Evolutionary conservation across 495 filamentous ascomycete genomes (phyloP).

Genomic region (Echria macrotheca): DNA sequence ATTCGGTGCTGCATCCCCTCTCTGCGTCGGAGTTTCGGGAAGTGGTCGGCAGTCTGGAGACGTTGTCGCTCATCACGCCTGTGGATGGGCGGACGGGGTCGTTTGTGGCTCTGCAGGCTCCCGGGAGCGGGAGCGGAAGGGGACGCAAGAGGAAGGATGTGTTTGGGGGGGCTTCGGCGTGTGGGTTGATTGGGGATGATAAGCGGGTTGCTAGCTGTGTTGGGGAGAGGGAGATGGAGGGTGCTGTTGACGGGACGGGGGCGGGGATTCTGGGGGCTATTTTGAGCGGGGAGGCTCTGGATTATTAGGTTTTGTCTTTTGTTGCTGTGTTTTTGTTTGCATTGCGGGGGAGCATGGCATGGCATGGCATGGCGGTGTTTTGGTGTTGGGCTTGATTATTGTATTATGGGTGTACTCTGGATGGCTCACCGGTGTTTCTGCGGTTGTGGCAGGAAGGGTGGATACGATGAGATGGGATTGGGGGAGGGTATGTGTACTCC

Average conservation of each 20-base stretch:
- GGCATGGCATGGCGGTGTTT: constrained; percentile 8
- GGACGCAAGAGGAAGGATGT: constrained; percentile 25
- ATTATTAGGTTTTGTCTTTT: constrained; percentile 13
- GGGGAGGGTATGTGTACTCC: too few relatives aligned
- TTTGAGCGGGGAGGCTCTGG: constrained; percentile 46
- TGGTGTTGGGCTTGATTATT: too few relatives aligned
- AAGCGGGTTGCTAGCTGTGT: constrained; percentile 71
- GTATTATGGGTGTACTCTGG: too few relatives aligned
- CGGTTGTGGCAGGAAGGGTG: too few relatives aligned
- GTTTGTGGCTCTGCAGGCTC: constrained; percentile 46
- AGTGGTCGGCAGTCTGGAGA: constrained; percentile 84
- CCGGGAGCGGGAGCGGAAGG: constrained; percentile 6
- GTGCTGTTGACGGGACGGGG: constrained; percentile 60
- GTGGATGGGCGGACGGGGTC: constrained; percentile 68
- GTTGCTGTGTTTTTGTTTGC: not conserved
- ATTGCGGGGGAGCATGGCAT: constrained; percentile 11
- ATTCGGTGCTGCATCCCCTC: constrained; percentile 79
- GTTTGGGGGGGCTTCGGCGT: constrained; percentile 27
- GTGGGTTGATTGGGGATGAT: constrained; percentile 48
- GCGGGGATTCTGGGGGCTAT: constrained; percentile 50
- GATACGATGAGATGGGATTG: too few relatives aligned
- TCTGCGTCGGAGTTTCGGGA: constrained; percentile 88
- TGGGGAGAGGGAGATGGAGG: constrained; percentile 68
- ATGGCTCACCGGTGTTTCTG: too few relatives aligned
- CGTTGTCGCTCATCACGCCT: constrained; percentile 70